Percentiles rank a stretch among this genome's conserved stretches.
Conservation (phyloP, 306 rosid species). For the Prunus persica region DNA sequence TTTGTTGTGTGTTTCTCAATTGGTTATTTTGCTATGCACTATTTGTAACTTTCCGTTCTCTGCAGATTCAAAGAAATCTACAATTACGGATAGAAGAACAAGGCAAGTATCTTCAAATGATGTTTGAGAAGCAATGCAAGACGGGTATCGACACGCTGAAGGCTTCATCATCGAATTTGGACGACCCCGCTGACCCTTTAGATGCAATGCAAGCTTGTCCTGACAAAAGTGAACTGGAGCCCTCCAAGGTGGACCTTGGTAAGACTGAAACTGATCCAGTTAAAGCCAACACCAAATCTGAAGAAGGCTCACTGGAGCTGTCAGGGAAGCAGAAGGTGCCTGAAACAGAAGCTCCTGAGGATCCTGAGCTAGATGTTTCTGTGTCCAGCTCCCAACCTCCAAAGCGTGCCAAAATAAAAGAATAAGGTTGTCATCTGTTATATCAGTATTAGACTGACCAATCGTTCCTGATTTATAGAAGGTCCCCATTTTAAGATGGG, state of each 20-base stretch:
- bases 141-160: slow-evolving; percentile 36
- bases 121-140: slow-evolving; percentile 86
- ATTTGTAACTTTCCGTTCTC: background rate
- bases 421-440: slow-evolving; percentile 36
- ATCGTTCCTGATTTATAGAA: slow-evolving; percentile 28
- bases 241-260: slow-evolving; percentile 38
- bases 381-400: slow-evolving; percentile 42
- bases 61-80: slow-evolving; percentile 87
- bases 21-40: background rate
- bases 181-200: slow-evolving; percentile 40
- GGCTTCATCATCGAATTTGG: slow-evolving; percentile 34
- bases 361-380: slow-evolving; percentile 34
- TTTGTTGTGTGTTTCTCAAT: background rate
- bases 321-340: slow-evolving; percentile 40
- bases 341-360: slow-evolving; percentile 30
- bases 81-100: slow-evolving; percentile 98
- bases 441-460: slow-evolving; percentile 48
- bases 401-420: slow-evolving; percentile 65
- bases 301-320: slow-evolving; percentile 28
- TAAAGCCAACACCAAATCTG: slow-evolving; percentile 27
- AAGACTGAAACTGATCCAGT: slow-evolving; percentile 31
- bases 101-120: slow-evolving; percentile 89
- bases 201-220: slow-evolving; percentile 46
- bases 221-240: slow-evolving; percentile 47
- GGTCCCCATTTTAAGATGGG: slow-evolving; percentile 19